Base-by-base conservation (phyloP, 495 filamentous ascomycete species). In the Immersiella caudata region DNA sequence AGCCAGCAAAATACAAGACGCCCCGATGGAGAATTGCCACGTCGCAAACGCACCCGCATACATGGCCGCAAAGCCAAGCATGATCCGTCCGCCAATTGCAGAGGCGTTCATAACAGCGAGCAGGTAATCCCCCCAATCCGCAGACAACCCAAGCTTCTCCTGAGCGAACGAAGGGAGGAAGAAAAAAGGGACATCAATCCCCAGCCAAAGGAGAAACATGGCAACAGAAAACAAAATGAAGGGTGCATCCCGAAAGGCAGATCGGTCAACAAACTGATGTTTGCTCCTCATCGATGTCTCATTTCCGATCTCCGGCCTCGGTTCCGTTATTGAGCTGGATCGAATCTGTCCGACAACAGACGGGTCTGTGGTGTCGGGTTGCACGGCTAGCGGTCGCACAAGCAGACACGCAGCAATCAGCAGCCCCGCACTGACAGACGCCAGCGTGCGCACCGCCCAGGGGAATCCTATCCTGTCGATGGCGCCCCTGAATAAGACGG, bases 71-170 rank as follows among this genome's bases (percentile, higher is more conserved):
- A 83, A 83, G 0, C 84, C 86, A 0, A 90, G 88, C 12, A 88
- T 73, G 67, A 82, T 81, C 62, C 90, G 81, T n/a, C 90, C 90
- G 46, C 90, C 83, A 67, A 90, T 83, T 4, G 86, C 87, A 18
- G 88, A 88, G 2, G 76, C 86, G 67, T 91, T 92, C 64, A 91
- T 73, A 12, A 90, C 81, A 4, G 88, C 83, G 11, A 91, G 83
- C 29, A 90, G 69, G 52, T 85, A 81, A 46, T 68, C 68, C 1
- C 56, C 72, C 0, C 68, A 36, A 18, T 49, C 60, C 3, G 14
- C 35, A 27, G 54, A 25, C 7, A 57, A 21, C 0, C 14, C 14
- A 6, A 57, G 54, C 21, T 12, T 57, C 20, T 24, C 54, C 9
- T 76, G 76, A 52, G 72, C 65, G 65, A 88, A 90, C 6, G 80